Percentiles rank a stretch among this genome's conserved stretches.
Conservation (phyloP, 2,329 filamentous ascomycete species). For the Arachnomyces sp. region DNA sequence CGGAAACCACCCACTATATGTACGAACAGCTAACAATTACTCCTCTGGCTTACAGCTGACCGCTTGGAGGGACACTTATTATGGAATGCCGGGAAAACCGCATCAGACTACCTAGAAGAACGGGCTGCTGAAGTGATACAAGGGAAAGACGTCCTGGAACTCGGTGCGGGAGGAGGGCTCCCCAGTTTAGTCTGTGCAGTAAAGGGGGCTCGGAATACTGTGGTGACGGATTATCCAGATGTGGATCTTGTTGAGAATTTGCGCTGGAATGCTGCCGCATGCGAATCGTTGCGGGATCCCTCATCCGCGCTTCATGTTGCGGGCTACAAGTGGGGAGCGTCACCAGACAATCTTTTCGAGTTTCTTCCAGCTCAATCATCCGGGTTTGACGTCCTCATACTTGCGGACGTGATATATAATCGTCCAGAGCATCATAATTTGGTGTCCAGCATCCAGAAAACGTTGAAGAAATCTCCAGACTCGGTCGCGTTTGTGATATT, state of each 20-base stretch:
- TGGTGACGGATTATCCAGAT: slow-evolving; percentile 87
- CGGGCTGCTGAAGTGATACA: slow-evolving; percentile 53
- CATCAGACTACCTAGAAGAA: slow-evolving; percentile 69
- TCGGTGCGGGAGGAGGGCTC: slow-evolving; percentile 80
- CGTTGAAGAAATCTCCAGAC: slow-evolving; percentile 48
- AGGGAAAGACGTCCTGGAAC: slow-evolving; percentile 67
- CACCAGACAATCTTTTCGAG: slow-evolving; percentile 50
- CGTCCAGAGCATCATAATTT: slow-evolving; percentile 79
- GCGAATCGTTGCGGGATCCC: slow-evolving; percentile 38
- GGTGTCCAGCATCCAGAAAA: slow-evolving; percentile 60
- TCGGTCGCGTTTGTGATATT: slow-evolving; percentile 80
- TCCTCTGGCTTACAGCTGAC: slow-evolving; percentile 13
- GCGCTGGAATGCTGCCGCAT: slow-evolving; percentile 60
- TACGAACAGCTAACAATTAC: slow-evolving; percentile 29
- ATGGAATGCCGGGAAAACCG: slow-evolving; percentile 80
- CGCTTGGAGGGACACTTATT: slow-evolving; percentile 62
- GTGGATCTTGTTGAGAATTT: slow-evolving; percentile 73
- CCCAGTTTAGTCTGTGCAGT: slow-evolving; percentile 70
- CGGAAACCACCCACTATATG: slow-evolving; percentile 79
- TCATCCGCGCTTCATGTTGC: slow-evolving; percentile 46
- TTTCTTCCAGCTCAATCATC: slow-evolving; percentile 41
- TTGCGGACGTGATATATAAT: slow-evolving; percentile 85
- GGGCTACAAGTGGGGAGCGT: slow-evolving; percentile 78
- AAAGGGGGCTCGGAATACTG: slow-evolving; percentile 57
- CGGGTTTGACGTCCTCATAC: slow-evolving; percentile 69